Evolutionary conservation across 2,329 filamentous ascomycete species (phyloP).

Genomic region (Clarireedia homoeocarpa): DNA sequence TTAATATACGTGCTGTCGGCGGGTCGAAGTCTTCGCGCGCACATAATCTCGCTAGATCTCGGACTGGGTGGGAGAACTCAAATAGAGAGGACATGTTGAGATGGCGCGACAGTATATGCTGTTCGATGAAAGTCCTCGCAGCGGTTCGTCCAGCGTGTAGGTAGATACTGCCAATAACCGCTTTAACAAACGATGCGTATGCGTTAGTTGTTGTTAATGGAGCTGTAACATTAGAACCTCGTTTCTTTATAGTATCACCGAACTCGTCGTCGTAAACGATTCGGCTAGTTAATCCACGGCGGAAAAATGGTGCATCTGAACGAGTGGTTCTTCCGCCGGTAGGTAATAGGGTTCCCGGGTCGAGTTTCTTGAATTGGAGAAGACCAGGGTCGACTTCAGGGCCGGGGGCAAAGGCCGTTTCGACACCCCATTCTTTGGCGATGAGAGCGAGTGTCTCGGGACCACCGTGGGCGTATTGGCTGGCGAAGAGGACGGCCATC

Average conservation of each 20-base stretch:
- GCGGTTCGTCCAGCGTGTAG: slow-evolving; percentile 71
- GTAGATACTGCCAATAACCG: slow-evolving; percentile 78
- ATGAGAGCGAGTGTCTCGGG: slow-evolving; percentile 65
- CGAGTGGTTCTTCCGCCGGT: slow-evolving; percentile 44
- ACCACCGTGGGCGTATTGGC: slow-evolving; percentile 78
- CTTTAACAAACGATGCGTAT: slow-evolving; percentile 70
- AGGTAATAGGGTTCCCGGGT: slow-evolving; percentile 35
- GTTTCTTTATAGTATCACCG: slow-evolving; percentile 50
- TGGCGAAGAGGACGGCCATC: slow-evolving; percentile 77
- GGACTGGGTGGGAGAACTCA: slow-evolving; percentile 73
- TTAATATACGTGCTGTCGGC: slow-evolving; percentile 79
- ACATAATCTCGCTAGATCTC: slow-evolving; percentile 77
- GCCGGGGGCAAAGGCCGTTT: slow-evolving; percentile 77
- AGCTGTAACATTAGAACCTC: slow-evolving; percentile 18
- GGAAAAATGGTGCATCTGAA: slow-evolving; percentile 45
- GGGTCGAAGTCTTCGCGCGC: slow-evolving; percentile 81
- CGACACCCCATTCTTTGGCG: slow-evolving; percentile 83
- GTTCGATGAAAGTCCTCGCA: slow-evolving; percentile 74
- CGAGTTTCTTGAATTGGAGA: slow-evolving; percentile 62
- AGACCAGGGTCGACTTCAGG: slow-evolving; percentile 87
- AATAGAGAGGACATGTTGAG: slow-evolving; percentile 74
- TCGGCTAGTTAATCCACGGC: slow-evolving; percentile 66
- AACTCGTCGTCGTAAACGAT: slow-evolving; percentile 81
- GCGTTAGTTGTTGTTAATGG: slow-evolving; percentile 37
- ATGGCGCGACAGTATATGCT: slow-evolving; percentile 75